Conservation (phyloP, 2,329 filamentous ascomycete genomes). For the Cercospora sp. region DNA sequence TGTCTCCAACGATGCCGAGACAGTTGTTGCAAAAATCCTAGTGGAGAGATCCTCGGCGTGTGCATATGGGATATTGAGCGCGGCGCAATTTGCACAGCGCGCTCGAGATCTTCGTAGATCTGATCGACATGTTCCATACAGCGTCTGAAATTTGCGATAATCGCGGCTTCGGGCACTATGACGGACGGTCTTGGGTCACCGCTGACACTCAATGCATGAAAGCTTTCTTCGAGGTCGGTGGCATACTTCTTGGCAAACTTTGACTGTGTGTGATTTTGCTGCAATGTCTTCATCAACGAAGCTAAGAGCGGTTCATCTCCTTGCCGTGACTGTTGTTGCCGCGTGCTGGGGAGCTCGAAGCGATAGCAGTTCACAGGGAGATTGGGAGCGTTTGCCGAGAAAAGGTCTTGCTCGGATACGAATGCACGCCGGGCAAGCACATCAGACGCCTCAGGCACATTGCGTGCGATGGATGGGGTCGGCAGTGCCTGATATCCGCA, state of each 20-base stretch:
- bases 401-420: constrained; percentile 11
- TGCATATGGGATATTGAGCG: neutral
- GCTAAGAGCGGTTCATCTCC: neutral
- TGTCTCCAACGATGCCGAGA: constrained; percentile 10
- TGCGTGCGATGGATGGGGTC: neutral
- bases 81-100: neutral
- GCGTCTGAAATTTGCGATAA: neutral
- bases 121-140: neutral
- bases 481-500: neutral
- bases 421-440: neutral
- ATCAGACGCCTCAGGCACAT: neutral
- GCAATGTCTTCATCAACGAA: neutral
- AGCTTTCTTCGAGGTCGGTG: constrained; percentile 13
- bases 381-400: neutral
- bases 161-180: neutral
- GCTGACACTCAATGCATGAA: constrained; percentile 1
- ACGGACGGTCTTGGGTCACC: neutral
- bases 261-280: neutral
- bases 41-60: constrained; percentile 5
- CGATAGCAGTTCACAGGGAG: neutral
- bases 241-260: constrained; percentile 14
- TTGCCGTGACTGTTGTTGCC: neutral
- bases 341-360: neutral
- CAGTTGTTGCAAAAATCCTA: constrained; percentile 12
- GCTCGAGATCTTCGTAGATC: neutral